Conservation (phyloP, 139 green algal species). For the Coccomyxa sp. region DNA sequence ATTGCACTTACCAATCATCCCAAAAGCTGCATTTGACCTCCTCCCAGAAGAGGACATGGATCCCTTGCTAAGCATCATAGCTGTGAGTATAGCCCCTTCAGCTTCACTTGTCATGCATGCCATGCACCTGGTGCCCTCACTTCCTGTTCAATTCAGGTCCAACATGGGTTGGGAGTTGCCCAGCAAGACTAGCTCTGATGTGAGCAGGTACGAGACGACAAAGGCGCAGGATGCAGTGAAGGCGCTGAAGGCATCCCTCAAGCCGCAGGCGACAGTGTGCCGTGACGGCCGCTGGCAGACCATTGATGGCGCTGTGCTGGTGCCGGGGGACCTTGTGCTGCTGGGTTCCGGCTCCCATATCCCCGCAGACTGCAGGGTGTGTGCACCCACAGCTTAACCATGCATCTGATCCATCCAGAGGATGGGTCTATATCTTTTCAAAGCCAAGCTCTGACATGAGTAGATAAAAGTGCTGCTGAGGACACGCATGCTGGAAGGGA, state of each 20-base stretch:
- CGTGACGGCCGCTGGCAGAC: constrained; percentile 16
- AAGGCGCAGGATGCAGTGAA: constrained; percentile 78
- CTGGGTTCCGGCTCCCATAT: background rate
- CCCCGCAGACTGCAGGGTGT: background rate
- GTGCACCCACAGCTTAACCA: background rate
- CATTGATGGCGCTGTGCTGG: background rate
- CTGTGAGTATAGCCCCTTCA: background rate
- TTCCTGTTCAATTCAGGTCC: too few relatives aligned
- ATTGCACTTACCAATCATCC: too few relatives aligned
- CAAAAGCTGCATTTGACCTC: too few relatives aligned
- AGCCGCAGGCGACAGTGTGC: constrained; percentile 58
- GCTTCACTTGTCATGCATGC: background rate
- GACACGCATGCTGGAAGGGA: too few relatives aligned
- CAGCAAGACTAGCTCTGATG: too few relatives aligned
- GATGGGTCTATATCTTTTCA: too few relatives aligned
- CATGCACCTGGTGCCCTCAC: too few relatives aligned
- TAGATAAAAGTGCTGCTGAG: too few relatives aligned
- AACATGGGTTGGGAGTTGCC: too few relatives aligned
- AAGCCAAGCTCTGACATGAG: too few relatives aligned
- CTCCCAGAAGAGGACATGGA: background rate
- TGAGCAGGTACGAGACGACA: constrained; percentile 42
- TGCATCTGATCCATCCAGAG: too few relatives aligned
- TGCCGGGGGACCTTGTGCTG: constrained; percentile 1
- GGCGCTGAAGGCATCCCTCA: constrained; percentile 64
- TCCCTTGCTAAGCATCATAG: background rate